Evolutionary conservation across 257 asterid species (phyloP), one percentile per base, ranked within the genome.

Genomic region (Penstemon newberryi): DNA sequence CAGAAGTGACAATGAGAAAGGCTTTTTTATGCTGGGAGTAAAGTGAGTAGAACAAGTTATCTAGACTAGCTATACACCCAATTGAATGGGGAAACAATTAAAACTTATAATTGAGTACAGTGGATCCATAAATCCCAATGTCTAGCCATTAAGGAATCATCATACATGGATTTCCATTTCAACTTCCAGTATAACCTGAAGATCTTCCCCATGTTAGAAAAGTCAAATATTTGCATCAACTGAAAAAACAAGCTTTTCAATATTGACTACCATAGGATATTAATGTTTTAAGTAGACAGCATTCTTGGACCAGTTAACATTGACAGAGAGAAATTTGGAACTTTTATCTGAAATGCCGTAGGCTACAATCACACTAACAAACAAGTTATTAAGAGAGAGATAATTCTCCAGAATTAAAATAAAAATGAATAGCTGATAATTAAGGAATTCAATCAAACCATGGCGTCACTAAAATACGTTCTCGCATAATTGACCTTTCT

Each of bases 21-120:
- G 5, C 52, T 52, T 11, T 45, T 60, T 40, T 47, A 67, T 11
- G 56, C 75, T 58, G 38, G 47, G 44, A 44, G 38, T 52, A 47
- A 51, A 47, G n/a, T 42, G 60, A 59, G 57, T n/a, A 60, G 45
- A 61, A 73, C 63, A 61, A 66, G 25, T 59, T 39, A 73, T 56
- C 33, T 37, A 18, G 53, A 46, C 54, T 41, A 59, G 43, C 25
- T 33, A 60, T 50, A 46, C 58, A 61, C 57, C 56, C 65, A 59
- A 58, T 58, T 11, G 39, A 13, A 43, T 12, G 55, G 38, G 42
- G 12, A 10, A 45, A 52, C 53, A 49, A 45, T 33, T 6, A 56
- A 13, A 45, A 38, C 36, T 47, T 59, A 6, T 58, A 42, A 5
- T 13, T 25, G 8, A 45, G 55, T 51, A 9, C 50, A 46, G 46